Evolutionary conservation across 441 rosid species (phyloP).

Genomic region (Pelargonium cotyledonis): DNA sequence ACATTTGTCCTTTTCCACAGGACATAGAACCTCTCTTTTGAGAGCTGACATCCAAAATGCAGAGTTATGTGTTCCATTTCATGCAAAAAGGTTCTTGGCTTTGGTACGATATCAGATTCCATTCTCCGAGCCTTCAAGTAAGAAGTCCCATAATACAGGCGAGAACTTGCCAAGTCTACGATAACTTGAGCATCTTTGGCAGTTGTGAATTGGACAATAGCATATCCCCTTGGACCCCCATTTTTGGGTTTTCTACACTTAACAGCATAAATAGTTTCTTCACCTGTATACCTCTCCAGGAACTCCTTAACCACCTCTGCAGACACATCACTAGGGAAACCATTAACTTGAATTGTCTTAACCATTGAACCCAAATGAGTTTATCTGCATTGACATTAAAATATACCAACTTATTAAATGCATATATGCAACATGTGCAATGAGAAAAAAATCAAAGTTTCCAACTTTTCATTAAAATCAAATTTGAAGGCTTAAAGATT

Average conservation of each 20-base stretch:
- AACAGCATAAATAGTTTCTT: conserved; percentile 25
- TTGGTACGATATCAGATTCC: background rate
- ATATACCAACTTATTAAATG: background rate
- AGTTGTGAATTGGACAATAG: conserved; percentile 31
- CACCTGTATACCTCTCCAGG: conserved; percentile 28
- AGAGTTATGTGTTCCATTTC: conserved; percentile 1
- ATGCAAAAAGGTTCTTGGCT: background rate
- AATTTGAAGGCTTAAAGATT: background rate
- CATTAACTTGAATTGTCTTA: conserved; percentile 30
- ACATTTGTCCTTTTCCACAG: background rate
- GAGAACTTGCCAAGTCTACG: conserved; percentile 2
- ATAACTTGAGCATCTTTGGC: conserved; percentile 18
- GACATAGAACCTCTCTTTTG: background rate
- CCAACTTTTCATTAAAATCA: background rate
- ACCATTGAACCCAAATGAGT: conserved; percentile 19
- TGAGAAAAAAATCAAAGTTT: background rate
- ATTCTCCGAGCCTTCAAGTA: background rate
- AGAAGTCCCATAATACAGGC: conserved; percentile 13
- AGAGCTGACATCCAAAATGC: conserved; percentile 9
- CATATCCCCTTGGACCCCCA: conserved; percentile 23
- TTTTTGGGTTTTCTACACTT: conserved; percentile 15
- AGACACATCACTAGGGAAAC: conserved; percentile 26
- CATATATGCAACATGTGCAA: background rate
- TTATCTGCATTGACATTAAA: conserved; percentile 14
- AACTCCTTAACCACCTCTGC: conserved; percentile 21